Conservation (phyloP, 306 rosid genomes). For the Carpinus viminea region DNA sequence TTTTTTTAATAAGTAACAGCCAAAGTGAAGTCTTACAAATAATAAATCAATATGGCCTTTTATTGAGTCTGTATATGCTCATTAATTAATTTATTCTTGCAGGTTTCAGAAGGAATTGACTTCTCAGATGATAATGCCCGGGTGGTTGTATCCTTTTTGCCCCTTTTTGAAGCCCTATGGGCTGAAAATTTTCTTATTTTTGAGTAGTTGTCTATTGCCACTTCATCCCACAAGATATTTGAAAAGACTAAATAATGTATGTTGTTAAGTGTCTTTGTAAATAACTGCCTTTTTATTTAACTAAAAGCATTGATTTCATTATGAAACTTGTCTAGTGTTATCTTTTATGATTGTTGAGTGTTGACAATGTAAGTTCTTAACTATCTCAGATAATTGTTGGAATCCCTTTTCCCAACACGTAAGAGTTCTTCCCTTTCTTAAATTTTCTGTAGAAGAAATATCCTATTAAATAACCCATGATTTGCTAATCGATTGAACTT, state of each 20-base stretch:
- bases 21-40: not conserved
- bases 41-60: slow-evolving; percentile 17
- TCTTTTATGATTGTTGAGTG: slow-evolving; percentile 22
- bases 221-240: too few species aligned
- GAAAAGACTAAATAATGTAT: not conserved
- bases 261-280: not conserved
- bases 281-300: slow-evolving; percentile 1
- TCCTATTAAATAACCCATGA: not conserved
- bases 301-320: slow-evolving; percentile 16
- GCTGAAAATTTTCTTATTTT: too few species aligned
- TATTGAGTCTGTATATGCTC: slow-evolving; percentile 27
- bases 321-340: slow-evolving; percentile 8
- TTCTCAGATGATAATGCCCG: slow-evolving; percentile 94
- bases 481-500: slow-evolving; percentile 42
- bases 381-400: slow-evolving; percentile 89
- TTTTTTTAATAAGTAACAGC: too few species aligned
- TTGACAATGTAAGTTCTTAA: slow-evolving; percentile 48
- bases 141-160: slow-evolving; percentile 83
- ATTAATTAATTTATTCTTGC: slow-evolving; percentile 39
- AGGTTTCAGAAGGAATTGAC: slow-evolving; percentile 98
- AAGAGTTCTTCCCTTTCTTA: slow-evolving; percentile 43
- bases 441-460: slow-evolving; percentile 18
- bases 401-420: slow-evolving; percentile 95
- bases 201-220: too few species aligned
- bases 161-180: not conserved